Conservation (phyloP, 1,284 basidiomycete genomes). For the Tylopilus sp. region DNA sequence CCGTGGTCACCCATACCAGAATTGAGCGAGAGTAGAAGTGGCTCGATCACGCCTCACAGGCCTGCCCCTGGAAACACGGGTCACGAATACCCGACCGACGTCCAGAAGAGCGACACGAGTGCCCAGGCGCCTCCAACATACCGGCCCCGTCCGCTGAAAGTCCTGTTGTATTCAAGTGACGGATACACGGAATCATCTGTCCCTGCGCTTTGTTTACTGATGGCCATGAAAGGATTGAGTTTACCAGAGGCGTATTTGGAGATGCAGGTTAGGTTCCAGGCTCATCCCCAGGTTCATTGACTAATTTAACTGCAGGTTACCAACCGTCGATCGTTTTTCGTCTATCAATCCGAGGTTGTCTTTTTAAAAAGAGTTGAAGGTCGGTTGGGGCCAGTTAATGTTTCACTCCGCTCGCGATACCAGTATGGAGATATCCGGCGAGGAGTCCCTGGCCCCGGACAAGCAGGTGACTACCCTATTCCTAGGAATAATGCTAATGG, state of each 20-base stretch:
- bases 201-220: conserved; percentile 86
- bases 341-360: conserved; percentile 83
- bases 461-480: conserved; percentile 32
- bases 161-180: conserved; percentile 78
- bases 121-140: conserved; percentile 28
- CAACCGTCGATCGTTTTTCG: conserved; percentile 85
- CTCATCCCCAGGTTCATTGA: not conserved
- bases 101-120: conserved; percentile 14
- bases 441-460: conserved; percentile 19
- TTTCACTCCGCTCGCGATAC: conserved; percentile 37
- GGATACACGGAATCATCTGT: conserved; percentile 92
- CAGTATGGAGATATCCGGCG: conserved; percentile 35
- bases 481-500: conserved; percentile 32
- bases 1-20: conserved; percentile 39
- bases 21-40: conserved; percentile 27
- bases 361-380: conserved; percentile 80
- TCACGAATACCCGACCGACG: conserved; percentile 28
- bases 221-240: conserved; percentile 74
- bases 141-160: conserved; percentile 65
- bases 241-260: conserved; percentile 91
- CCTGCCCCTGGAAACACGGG: conserved; percentile 10
- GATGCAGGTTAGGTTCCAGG: conserved; percentile 58
- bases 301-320: conserved; percentile 51
- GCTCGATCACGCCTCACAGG: conserved; percentile 22
- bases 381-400: conserved; percentile 48